Base-by-base conservation (phyloP, 306 rosid species). In the Neltuma alba region DNA sequence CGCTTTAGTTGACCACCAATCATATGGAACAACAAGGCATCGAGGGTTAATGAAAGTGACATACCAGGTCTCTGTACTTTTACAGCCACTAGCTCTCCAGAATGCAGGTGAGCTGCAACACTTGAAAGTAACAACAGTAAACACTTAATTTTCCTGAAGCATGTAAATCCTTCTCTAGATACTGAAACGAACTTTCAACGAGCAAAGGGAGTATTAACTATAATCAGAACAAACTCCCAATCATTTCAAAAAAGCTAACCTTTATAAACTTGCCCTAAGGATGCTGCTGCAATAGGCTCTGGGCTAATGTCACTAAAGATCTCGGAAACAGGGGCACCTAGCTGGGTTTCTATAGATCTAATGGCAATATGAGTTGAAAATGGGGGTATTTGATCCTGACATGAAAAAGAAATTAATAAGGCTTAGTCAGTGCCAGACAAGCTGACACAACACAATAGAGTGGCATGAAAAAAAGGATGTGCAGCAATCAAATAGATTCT, bases 31-130 rank as follows among this genome's bases (percentile, higher is more conserved):
- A 95, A 80, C 85, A 93, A 90, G 81, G 99, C 99, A 87, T 95
- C 99, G 70, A 92, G 98, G 85, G 99, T 95, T 88, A 95, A 83
- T 66, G 85, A 82, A 87, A 91, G 96, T 37, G 94, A 83, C 98
- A 95, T 93, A 62, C 99, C 99, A 47, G 98, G 98, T 86, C 99
- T 89, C 89, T 95, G 99, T 18, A 95, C 98, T 82, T 95, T 95
- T 80, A 93, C 98, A 18, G 98, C 99, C 79, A 93, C 98, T 78
- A 91, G 90, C 85, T 95, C 99, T 82, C 99, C 99, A 61, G 97
- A 85, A 74, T 80, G 96, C 96, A 95, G 84, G 82, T 93, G 98
- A 90, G 98, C 99, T 95, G 99, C 91, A 90, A 91, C 79, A 90
- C 98, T 95, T 95, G 90, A 92, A 88, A 88, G 84, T 83, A 88